Base-by-base conservation (phyloP, 257 asterid genomes). In the Solanum ahanhuiri region DNA sequence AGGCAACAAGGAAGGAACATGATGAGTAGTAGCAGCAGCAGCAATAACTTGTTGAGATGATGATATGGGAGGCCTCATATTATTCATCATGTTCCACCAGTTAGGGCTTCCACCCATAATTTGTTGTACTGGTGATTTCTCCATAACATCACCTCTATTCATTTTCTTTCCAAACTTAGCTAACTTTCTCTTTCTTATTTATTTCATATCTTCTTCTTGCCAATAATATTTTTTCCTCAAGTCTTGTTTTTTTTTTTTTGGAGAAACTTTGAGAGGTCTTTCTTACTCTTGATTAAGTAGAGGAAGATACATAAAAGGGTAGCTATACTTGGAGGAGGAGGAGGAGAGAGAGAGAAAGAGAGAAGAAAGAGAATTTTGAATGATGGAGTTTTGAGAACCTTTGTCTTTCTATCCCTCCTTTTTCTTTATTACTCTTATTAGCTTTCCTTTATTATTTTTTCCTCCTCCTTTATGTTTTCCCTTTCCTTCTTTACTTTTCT, bases 91-190 rank as follows among this genome's bases (percentile, higher is more conserved):
- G 83, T 57, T 93, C 94, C 96, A 91, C 95, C 96, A 91, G 86
- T 84, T 91, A 81, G 94, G 92, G 89, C 87, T 87, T 91, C 92
- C 93, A 87, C 90, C 89, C 87, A 90, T 93, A 92, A 93, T 91
- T 84, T 92, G 95, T 72, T 90, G 96, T 82, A 89, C 93, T 82
- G 93, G 89, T 12, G 96, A 92, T 90, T 95, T 93, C 83, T 92
- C 90, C 77, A 92, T 81, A 79, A 87, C 84, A 73, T 79, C 71
- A 31, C 94, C 97, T 85, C 93, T 88, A 90, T 95, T 91, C 97
- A 94, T 93, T 83, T 72, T 85, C 71, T 72, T 39, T 18, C 9
- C 33, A 4, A 73, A 67, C 34, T 34, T 69, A 85, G 76, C 64
- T 88, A 85, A 7, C 75, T 87, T 87, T 81, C 79, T 88, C 83